Evolutionary conservation across 2,329 filamentous ascomycete species (phyloP).

Genomic region (Monosporascus sp.): DNA sequence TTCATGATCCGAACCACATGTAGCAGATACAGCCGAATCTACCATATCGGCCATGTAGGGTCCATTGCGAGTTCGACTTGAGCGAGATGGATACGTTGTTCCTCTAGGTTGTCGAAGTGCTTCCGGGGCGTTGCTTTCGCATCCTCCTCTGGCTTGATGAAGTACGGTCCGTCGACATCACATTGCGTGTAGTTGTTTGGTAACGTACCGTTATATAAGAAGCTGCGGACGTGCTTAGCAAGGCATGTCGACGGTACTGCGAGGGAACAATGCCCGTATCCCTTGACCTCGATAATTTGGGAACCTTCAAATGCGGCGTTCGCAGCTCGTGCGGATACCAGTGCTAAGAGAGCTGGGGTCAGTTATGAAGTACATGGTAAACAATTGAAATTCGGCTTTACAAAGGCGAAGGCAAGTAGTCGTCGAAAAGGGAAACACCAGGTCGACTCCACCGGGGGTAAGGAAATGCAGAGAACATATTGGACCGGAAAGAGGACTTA

Average conservation of each 20-base stretch:
- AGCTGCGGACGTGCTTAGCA: slow-evolving; percentile 30
- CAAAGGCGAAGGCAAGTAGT: no score
- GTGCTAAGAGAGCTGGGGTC: slow-evolving; percentile 13
- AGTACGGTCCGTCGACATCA: slow-evolving; percentile 34
- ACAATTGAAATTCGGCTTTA: neutral
- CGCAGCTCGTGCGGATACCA: slow-evolving; percentile 33
- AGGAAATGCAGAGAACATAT: neutral
- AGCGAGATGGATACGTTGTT: slow-evolving; percentile 9
- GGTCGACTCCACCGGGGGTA: no score
- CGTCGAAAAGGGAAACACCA: no score
- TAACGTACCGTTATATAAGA: slow-evolving; percentile 32
- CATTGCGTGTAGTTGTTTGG: slow-evolving; percentile 31
- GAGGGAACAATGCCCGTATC: slow-evolving; percentile 38
- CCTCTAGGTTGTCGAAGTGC: slow-evolving; percentile 11
- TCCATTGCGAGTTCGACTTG: slow-evolving; percentile 7
- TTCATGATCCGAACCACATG: no score
- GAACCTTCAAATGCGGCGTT: slow-evolving; percentile 31
- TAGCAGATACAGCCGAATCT: neutral
- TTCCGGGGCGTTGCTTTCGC: slow-evolving; percentile 4
- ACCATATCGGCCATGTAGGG: neutral
- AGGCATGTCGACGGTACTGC: slow-evolving; percentile 32
- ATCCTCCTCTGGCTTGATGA: slow-evolving; percentile 23
- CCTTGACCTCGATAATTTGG: slow-evolving; percentile 34
- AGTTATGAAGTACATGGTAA: neutral
- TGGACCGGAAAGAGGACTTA: slow-evolving; percentile 4